Evolutionary conservation across 176 grass and related monocot species (phyloP).

Genomic region (Thalia dealbata): DNA sequence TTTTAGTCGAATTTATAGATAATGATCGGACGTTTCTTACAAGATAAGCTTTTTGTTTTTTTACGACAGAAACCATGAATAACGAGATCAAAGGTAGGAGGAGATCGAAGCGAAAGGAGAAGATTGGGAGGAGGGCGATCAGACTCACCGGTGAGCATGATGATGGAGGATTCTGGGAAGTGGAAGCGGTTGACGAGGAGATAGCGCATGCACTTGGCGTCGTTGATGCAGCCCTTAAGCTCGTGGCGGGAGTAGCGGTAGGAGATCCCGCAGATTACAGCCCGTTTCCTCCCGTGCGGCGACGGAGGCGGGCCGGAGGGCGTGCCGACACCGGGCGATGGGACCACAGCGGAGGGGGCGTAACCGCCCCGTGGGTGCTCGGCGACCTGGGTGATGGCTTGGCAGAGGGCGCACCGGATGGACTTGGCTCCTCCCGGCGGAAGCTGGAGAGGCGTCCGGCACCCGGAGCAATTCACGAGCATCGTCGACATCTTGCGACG

Average conservation of each 20-base stretch:
- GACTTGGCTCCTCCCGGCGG: constrained; percentile 69
- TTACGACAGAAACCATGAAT: too few relatives aligned
- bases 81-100: neutral
- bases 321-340: constrained; percentile 18
- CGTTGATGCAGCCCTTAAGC: constrained; percentile 95
- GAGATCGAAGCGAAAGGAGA: neutral
- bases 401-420: constrained; percentile 82
- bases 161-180: constrained; percentile 88
- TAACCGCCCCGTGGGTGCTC: constrained; percentile 15
- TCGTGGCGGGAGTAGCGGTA: constrained; percentile 81
- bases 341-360: neutral
- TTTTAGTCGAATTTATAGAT: neutral
- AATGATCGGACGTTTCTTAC: too few relatives aligned
- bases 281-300: constrained; percentile 72
- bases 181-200: constrained; percentile 76
- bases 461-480: constrained; percentile 88
- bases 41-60: too few relatives aligned
- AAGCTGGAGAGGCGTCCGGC: constrained; percentile 66
- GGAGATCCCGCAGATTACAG: constrained; percentile 91
- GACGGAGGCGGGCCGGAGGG: constrained; percentile 46
- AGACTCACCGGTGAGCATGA: constrained; percentile 69
- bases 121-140: neutral
- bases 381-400: constrained; percentile 55
- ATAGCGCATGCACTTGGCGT: constrained; percentile 96
- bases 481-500: constrained; percentile 27